Percentiles rank a stretch among this genome's conserved stretches.
phyloP scores from a whole-genome alignment of 768 basidiomycete genomes.

The Leccinum subgranulosum region DNA sequence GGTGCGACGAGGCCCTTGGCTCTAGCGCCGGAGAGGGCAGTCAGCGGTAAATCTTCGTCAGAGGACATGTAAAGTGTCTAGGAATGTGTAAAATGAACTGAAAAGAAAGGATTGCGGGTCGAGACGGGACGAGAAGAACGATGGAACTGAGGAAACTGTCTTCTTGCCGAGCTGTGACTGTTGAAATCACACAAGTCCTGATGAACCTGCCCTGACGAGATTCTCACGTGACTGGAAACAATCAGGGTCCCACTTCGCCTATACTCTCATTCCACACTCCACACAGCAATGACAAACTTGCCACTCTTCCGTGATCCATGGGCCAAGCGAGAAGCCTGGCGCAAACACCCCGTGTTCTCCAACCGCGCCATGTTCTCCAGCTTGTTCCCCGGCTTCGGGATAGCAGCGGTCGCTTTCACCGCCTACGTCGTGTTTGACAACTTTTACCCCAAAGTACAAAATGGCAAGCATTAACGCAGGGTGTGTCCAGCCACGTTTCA shows the following conservation, averaged over 20 bases:
- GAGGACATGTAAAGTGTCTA: slow-evolving; percentile 47
- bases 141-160: slow-evolving; percentile 24
- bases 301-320: slow-evolving; percentile 91
- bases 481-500: slow-evolving; percentile 4
- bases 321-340: slow-evolving; percentile 92
- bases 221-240: slow-evolving; percentile 22
- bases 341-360: slow-evolving; percentile 85
- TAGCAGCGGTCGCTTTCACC: slow-evolving; percentile 88
- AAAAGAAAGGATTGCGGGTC: slow-evolving; percentile 23
- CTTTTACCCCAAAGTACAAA: slow-evolving; percentile 43
- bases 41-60: slow-evolving; percentile 57
- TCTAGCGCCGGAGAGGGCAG: slow-evolving; percentile 35
- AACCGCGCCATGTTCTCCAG: slow-evolving; percentile 85
- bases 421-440: slow-evolving; percentile 89
- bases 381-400: slow-evolving; percentile 93
- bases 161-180: slow-evolving; percentile 19
- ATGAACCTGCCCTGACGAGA: slow-evolving; percentile 56
- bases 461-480: slow-evolving; percentile 17
- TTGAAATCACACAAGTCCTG: slow-evolving; percentile 41
- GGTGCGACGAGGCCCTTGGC: slow-evolving; percentile 43
- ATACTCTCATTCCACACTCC: slow-evolving; percentile 4
- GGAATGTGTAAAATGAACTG: neutral
- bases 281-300: slow-evolving; percentile 52
- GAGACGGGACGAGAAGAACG: slow-evolving; percentile 18
- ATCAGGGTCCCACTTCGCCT: neutral